A percentile compares a stretch with the other conserved stretches of the same genome.
phyloP scores from a whole-genome alignment of 305 asterid genomes.

The Plantago coronopus region DNA sequence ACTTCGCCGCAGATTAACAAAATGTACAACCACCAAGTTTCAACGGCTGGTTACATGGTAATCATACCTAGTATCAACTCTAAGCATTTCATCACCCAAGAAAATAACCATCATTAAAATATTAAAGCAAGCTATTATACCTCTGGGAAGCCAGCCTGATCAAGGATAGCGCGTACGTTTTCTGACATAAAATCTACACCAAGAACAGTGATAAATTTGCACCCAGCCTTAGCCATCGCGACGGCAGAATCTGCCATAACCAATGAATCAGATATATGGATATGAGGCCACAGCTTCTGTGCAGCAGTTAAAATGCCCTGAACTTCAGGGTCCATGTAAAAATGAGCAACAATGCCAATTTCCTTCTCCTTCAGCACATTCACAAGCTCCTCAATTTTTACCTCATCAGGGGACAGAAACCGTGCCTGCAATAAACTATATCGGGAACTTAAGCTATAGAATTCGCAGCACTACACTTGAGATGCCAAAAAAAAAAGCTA shows the following conservation, averaged over 20 bases:
- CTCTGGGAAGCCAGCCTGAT: slow-evolving; percentile 88
- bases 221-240: slow-evolving; percentile 86
- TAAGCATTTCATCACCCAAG: background rate
- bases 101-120: background rate
- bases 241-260: slow-evolving; percentile 99
- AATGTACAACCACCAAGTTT: too few relatives aligned
- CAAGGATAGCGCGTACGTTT: slow-evolving; percentile 94
- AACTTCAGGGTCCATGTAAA: slow-evolving; percentile 99
- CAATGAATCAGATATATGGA: slow-evolving; percentile 91
- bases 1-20: too few relatives aligned
- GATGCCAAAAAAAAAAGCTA: background rate
- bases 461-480: slow-evolving; percentile 6
- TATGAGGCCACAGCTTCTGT: slow-evolving; percentile 92
- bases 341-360: slow-evolving; percentile 92
- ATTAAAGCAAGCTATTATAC: slow-evolving; percentile 30
- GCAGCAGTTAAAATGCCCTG: slow-evolving; percentile 97
- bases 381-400: slow-evolving; percentile 66
- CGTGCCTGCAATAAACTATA: slow-evolving; percentile 74
- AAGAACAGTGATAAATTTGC: slow-evolving; percentile 76
- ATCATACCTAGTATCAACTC: background rate
- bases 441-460: slow-evolving; percentile 32
- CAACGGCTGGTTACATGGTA: too few relatives aligned
- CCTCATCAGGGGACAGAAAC: slow-evolving; percentile 69
- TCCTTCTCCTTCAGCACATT: slow-evolving; percentile 74
- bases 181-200: slow-evolving; percentile 99